These are phyloP conservation scores for Hypoxylon lenormandii DNA, from an alignment of 495 filamentous ascomycete genomes.

Conservation along the genomic window DNA sequence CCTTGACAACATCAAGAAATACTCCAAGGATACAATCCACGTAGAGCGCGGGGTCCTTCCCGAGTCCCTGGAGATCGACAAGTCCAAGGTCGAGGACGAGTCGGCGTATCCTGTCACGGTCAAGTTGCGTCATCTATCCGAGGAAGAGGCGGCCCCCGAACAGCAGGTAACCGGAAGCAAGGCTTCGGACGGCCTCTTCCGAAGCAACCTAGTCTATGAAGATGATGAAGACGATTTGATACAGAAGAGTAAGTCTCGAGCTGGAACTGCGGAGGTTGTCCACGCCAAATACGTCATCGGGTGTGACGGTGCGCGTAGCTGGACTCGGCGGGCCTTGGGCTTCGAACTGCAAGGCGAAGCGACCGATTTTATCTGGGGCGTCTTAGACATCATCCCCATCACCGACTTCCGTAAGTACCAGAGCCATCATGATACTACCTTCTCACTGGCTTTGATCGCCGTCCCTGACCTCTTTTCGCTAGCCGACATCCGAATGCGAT, in stretches of 20 bases:
- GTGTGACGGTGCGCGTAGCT: constrained; percentile 75
- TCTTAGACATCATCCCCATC: constrained; percentile 74
- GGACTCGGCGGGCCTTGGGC: constrained; percentile 70
- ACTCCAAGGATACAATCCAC: constrained; percentile 61
- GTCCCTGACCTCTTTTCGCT: constrained; percentile 67
- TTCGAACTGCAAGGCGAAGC: constrained; percentile 72
- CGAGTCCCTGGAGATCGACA: constrained; percentile 60
- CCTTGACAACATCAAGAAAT: constrained; percentile 61
- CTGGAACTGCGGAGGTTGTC: constrained; percentile 60
- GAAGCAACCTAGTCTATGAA: constrained; percentile 59
- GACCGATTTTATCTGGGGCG: constrained; percentile 76
- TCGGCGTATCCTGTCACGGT: constrained; percentile 68
- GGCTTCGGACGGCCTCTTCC: constrained; percentile 60
- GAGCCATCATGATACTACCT: constrained; percentile 55
- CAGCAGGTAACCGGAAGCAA: constrained; percentile 54
- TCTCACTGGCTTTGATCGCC: constrained; percentile 50
- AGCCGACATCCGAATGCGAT: constrained; percentile 74
- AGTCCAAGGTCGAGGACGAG: constrained; percentile 55
- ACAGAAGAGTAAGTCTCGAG: constrained; percentile 49
- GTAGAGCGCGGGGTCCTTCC: constrained; percentile 66
- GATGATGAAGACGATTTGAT: constrained; percentile 70
- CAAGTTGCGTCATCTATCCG: constrained; percentile 58
- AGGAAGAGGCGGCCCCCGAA: constrained; percentile 60
- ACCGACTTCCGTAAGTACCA: constrained; percentile 73
- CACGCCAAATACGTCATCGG: constrained; percentile 75